Base-by-base conservation (phyloP, 495 filamentous ascomycete genomes). In the Podospora tetraspora region DNA sequence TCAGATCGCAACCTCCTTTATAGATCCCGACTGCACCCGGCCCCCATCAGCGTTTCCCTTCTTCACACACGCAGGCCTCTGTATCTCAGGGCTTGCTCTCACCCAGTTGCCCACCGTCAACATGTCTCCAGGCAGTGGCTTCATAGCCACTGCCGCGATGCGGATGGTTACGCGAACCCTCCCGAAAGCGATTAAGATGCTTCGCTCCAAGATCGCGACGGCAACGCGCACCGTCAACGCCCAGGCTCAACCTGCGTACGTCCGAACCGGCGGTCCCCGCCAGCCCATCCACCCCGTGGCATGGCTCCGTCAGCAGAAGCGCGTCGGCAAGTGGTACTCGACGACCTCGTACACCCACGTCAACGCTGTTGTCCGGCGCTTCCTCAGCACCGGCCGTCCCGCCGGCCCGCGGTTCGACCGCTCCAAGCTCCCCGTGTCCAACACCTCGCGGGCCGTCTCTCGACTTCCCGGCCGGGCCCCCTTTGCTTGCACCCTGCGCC, bases 401-500 rank as follows among this genome's bases (percentile, higher is more conserved):
- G 56, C 70, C 7, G 57, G 66, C 29, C 64, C 85, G 19, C 87
- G 87, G 60, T 81, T 86, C 61, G 87, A 91, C 67, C 85, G 85
- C n/a, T 79, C 87, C 69, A 83, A 84, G n/a, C 87, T 89, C 71
- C 86, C 87, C 57, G 84, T 82, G 59, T 92, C 91, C 24, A 82
- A 82, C 59, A 86, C 89, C 61, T 88, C 86, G n/a, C 82, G 84
- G 3, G 87, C 87, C 61, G 82, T 97, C 62, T 80, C 81, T n/a
- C 83, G 86, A 29, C 79, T 90, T 57, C 87, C 92, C 13, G 84
- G 86, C n/a, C 87, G 87, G 8, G 87, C 93, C 6, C 94, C 95
- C 0, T 99, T 98, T 75, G 92, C 93, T 2, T 94, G 89, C 1
- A 91, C 94, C 25, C 88, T 98, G 7, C 90, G 95, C 9, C 95